Percentiles rank a stretch among this genome's conserved stretches.
These are phyloP conservation scores for Coprinopsis sp. DNA, from an alignment of 768 basidiomycete species.

Conservation along the genomic window DNA sequence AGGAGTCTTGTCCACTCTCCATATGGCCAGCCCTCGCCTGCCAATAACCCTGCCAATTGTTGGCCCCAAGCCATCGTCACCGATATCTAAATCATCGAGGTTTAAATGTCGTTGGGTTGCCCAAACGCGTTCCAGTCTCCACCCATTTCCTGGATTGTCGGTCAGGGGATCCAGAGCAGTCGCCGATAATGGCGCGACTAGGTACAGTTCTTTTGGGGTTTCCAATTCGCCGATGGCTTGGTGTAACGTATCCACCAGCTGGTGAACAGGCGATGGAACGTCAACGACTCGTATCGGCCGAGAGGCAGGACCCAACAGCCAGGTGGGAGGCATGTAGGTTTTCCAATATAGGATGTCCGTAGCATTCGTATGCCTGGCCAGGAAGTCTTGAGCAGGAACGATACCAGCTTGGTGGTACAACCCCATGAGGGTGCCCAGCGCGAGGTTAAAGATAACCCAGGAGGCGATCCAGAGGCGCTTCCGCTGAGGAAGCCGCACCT, in stretches of 20 bases:
- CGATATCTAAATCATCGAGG: slow-evolving; percentile 1
- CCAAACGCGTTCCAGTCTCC: background rate
- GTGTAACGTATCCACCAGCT: background rate
- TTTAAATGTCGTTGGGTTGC: background rate
- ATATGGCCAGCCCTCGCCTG: background rate
- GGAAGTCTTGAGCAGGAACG: background rate
- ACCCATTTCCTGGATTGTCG: background rate
- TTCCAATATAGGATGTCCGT: slow-evolving; percentile 2
- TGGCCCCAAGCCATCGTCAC: background rate
- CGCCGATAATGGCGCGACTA: slow-evolving; percentile 1
- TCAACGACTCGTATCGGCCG: background rate
- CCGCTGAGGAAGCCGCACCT: background rate
- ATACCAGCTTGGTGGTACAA: slow-evolving; percentile 2
- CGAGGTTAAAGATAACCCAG: slow-evolving; percentile 3
- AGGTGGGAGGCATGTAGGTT: slow-evolving; percentile 2
- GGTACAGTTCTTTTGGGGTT: background rate
- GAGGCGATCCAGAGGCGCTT: background rate
- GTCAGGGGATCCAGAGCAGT: background rate
- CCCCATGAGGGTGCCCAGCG: background rate
- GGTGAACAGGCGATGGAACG: background rate
- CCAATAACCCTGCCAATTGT: background rate
- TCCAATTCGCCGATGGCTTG: background rate
- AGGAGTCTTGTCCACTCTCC: background rate
- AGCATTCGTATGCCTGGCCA: background rate
- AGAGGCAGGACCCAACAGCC: background rate